A percentile compares a stretch with the other conserved stretches of the same genome.
Evolutionary conservation across 2,329 filamentous ascomycete species (phyloP).

Genomic region (Epichloe hybrida): DNA sequence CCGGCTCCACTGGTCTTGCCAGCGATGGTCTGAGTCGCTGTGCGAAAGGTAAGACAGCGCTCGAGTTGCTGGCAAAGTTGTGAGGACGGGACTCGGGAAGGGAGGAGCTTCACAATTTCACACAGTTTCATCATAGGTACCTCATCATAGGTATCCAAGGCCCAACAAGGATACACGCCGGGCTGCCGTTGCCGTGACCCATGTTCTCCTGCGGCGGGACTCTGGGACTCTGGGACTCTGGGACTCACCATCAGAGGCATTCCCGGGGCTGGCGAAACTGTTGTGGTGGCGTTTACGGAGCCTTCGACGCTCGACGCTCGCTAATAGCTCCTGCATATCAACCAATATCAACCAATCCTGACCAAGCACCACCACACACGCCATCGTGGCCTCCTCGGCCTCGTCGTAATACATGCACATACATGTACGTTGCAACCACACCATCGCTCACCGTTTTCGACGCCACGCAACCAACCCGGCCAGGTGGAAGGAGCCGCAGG

Average conservation of each 20-base stretch:
- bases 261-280: background rate
- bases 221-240: too few species aligned
- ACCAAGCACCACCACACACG: background rate
- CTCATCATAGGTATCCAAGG: too few species aligned
- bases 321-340: background rate
- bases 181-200: too few species aligned
- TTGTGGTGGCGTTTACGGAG: conserved; percentile 2
- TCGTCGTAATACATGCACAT: too few species aligned
- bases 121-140: too few species aligned
- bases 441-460: conserved; percentile 5
- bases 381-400: background rate
- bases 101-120: too few species aligned
- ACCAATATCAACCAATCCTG: conserved; percentile 3
- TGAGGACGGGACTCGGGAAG: background rate
- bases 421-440: background rate
- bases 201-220: too few species aligned
- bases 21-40: background rate
- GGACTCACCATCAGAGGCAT: too few species aligned
- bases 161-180: background rate
- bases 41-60: background rate
- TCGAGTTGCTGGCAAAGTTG: background rate
- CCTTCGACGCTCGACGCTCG: background rate
- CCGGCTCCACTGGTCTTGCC: background rate
- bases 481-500: background rate
- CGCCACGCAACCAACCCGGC: background rate